phyloP scores from a whole-genome alignment of 192 early-diverging fungal species.

The Coemansia sp. region DNA sequence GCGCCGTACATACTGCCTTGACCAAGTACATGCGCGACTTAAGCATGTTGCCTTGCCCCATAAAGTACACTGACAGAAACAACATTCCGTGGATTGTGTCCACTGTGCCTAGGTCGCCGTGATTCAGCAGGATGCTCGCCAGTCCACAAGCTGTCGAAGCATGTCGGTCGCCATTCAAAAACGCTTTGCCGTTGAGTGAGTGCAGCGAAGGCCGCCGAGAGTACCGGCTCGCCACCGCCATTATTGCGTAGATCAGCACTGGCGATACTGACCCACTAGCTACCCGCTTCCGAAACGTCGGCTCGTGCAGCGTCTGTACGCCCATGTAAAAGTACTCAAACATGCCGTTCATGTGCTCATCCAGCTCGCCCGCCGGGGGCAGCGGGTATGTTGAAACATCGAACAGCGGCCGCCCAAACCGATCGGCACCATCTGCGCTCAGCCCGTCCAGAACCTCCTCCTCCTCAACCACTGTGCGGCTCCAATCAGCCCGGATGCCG shows the following conservation, averaged over 20 bases:
- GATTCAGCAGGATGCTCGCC: slow-evolving; percentile 46
- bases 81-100: slow-evolving; percentile 48
- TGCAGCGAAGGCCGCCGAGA: slow-evolving; percentile 50
- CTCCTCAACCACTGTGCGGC: slow-evolving; percentile 28
- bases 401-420: slow-evolving; percentile 42
- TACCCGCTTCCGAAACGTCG: slow-evolving; percentile 39
- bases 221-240: slow-evolving; percentile 52
- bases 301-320: slow-evolving; percentile 40
- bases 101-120: slow-evolving; percentile 36
- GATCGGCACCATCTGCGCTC: slow-evolving; percentile 33
- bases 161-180: slow-evolving; percentile 51
- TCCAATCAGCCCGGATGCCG: slow-evolving; percentile 8
- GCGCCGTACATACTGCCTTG: slow-evolving; percentile 51
- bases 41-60: slow-evolving; percentile 55
- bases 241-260: slow-evolving; percentile 48
- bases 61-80: slow-evolving; percentile 52
- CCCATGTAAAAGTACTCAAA: slow-evolving; percentile 55
- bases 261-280: slow-evolving; percentile 33
- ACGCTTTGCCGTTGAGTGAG: slow-evolving; percentile 52
- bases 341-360: slow-evolving; percentile 49
- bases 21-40: slow-evolving; percentile 53
- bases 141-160: slow-evolving; percentile 43
- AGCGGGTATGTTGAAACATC: slow-evolving; percentile 34
- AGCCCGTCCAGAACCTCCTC: slow-evolving; percentile 42
- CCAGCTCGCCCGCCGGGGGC: slow-evolving; percentile 26